Evolutionary conservation across 2,329 filamentous ascomycete species (phyloP).

Genomic region (Septoria petroselini): DNA sequence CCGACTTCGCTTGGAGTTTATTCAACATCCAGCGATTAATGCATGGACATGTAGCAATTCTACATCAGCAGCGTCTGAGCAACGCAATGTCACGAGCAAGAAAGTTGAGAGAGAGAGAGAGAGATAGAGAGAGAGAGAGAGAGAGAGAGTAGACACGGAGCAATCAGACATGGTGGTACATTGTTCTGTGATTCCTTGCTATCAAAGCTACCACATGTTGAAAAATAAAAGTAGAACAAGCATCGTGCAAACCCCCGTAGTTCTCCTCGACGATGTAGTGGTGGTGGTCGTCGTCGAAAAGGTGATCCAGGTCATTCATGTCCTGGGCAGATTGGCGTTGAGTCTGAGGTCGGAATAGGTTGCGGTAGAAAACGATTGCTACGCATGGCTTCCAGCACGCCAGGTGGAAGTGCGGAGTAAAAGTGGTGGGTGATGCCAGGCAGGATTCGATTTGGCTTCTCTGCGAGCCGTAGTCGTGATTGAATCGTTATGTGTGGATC

Average conservation of each 20-base stretch:
- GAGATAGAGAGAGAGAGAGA: too few relatives aligned
- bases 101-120: too few relatives aligned
- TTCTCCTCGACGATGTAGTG: not conserved
- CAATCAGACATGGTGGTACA: not conserved
- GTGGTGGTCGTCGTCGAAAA: not conserved
- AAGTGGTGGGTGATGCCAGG: not conserved
- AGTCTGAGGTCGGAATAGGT: slow-evolving; percentile 9
- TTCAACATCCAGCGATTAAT: too few relatives aligned
- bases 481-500: not conserved
- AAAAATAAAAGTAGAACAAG: not conserved
- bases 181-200: not conserved
- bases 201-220: not conserved
- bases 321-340: slow-evolving; percentile 10
- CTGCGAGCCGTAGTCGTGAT: slow-evolving; percentile 1
- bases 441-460: not conserved
- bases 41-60: too few relatives aligned
- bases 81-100: too few relatives aligned
- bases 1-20: too few relatives aligned
- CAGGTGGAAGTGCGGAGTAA: not conserved
- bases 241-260: not conserved
- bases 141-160: slow-evolving; percentile 2
- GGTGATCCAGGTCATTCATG: slow-evolving; percentile 9
- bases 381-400: not conserved
- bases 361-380: not conserved
- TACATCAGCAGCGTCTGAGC: too few relatives aligned